A percentile compares a stretch with the other conserved stretches of the same genome.
phyloP scores from a whole-genome alignment of 306 rosid genomes.

The Pyrus betulifolia region DNA sequence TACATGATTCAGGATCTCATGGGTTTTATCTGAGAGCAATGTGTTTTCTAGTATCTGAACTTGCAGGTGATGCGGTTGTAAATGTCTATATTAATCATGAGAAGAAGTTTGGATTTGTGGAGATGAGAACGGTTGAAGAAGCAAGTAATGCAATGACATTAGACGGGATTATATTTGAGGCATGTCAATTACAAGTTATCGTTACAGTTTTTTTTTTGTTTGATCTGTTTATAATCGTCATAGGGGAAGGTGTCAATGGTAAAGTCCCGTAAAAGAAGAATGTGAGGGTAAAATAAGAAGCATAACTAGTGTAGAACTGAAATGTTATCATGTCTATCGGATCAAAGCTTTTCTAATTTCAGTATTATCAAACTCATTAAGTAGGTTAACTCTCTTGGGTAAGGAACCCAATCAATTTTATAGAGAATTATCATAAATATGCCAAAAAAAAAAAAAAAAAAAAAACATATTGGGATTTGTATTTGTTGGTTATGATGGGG shows the following conservation, averaged over 20 bases:
- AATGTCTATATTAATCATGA: constrained; percentile 82
- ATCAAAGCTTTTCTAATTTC: background rate
- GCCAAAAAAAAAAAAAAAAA: background rate
- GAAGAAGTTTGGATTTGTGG: constrained; percentile 84
- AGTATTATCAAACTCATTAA: background rate
- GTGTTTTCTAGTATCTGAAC: constrained; percentile 24
- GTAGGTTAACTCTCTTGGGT: background rate
- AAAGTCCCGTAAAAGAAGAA: background rate
- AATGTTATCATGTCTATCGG: background rate
- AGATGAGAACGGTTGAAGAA: constrained; percentile 90
- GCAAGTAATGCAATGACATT: constrained; percentile 90
- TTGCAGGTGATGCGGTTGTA: constrained; percentile 74
- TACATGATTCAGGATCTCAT: constrained; percentile 1
- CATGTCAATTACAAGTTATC: constrained; percentile 6
- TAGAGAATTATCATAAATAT: background rate
- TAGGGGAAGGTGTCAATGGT: background rate
- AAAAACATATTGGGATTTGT: background rate
- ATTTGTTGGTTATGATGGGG: background rate
- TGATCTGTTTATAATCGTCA: background rate
- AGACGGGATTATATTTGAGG: constrained; percentile 84
- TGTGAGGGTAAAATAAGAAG: background rate
- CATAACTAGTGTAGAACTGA: background rate
- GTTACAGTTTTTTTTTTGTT: background rate
- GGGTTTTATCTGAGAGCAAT: constrained; percentile 8
- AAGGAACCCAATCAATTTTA: background rate